Percentiles rank a stretch among this genome's conserved stretches.
Conservation (phyloP, 2,329 filamentous ascomycete species). For the Cryphonectria parasitica region DNA sequence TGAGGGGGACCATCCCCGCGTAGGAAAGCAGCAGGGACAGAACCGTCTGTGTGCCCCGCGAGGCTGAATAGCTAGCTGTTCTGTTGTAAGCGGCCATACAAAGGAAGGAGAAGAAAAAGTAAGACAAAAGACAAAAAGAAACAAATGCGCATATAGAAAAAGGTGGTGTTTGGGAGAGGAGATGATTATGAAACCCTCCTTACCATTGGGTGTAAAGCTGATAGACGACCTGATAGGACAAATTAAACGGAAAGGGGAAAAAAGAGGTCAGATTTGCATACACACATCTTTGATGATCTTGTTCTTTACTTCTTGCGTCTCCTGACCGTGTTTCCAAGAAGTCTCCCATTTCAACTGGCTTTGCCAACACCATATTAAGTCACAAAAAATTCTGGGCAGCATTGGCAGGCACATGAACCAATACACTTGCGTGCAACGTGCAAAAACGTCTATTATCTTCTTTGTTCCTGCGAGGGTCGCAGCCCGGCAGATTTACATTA, state of each 20-base stretch:
- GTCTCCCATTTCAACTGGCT: not conserved
- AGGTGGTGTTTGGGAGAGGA: not conserved
- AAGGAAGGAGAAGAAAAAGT: not conserved
- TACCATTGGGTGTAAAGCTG: not conserved
- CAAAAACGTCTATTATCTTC: not conserved
- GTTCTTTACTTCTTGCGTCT: not conserved
- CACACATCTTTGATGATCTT: not conserved
- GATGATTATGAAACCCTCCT: not conserved
- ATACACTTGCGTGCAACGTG: not conserved
- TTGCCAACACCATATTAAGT: not conserved
- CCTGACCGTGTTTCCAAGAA: not conserved
- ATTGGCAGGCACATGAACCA: not conserved
- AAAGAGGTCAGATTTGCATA: not conserved
- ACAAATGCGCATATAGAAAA: not conserved
- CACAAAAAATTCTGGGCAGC: not conserved
- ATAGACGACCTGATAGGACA: slow-evolving; percentile 22
- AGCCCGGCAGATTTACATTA: not conserved
- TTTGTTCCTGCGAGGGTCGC: not conserved
- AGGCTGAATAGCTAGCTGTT: not conserved
- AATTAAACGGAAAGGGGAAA: slow-evolving; percentile 2
- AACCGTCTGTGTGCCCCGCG: not conserved
- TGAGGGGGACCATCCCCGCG: slow-evolving; percentile 59
- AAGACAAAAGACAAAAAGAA: not conserved
- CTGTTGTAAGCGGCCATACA: not conserved
- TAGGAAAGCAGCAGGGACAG: slow-evolving; percentile 34